Evolutionary conservation across 345 rosid genomes (phyloP).

Genomic region (Ceriops decandra): DNA sequence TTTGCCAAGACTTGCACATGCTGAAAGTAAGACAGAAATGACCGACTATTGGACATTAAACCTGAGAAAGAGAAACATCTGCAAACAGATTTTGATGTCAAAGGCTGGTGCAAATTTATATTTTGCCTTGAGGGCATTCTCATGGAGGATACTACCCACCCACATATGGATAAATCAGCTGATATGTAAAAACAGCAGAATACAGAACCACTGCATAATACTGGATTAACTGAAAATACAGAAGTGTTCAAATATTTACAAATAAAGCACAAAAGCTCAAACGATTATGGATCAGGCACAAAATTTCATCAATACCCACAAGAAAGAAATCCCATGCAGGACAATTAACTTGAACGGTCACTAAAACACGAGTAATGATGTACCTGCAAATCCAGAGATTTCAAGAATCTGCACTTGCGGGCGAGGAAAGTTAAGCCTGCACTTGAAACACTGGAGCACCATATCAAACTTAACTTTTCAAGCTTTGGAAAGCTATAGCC

Average conservation of each 20-base stretch:
- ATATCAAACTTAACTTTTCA: conserved; percentile 74
- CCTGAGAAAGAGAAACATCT: too few species aligned
- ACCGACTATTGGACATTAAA: too few species aligned
- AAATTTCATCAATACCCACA: not conserved
- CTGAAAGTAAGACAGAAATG: too few species aligned
- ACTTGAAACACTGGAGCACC: conserved; percentile 79
- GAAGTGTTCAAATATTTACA: too few species aligned
- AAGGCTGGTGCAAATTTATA: too few species aligned
- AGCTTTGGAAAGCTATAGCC: conserved; percentile 63
- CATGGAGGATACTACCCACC: not conserved
- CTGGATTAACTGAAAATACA: too few species aligned
- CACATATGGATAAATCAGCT: not conserved
- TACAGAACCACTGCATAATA: too few species aligned
- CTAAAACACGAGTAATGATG: not conserved
- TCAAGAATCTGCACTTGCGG: conserved; percentile 53
- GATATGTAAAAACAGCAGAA: too few species aligned
- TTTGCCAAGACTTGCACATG: not conserved
- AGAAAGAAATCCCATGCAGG: not conserved
- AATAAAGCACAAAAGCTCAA: not conserved
- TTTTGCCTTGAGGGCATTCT: not conserved
- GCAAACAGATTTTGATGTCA: too few species aligned
- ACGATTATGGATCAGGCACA: not conserved
- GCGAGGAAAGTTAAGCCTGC: conserved; percentile 62
- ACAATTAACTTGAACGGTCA: not conserved
- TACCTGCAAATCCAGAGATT: conserved; percentile 82